Conservation (phyloP, 768 basidiomycete genomes). For the Hemileccinum impolitum region DNA sequence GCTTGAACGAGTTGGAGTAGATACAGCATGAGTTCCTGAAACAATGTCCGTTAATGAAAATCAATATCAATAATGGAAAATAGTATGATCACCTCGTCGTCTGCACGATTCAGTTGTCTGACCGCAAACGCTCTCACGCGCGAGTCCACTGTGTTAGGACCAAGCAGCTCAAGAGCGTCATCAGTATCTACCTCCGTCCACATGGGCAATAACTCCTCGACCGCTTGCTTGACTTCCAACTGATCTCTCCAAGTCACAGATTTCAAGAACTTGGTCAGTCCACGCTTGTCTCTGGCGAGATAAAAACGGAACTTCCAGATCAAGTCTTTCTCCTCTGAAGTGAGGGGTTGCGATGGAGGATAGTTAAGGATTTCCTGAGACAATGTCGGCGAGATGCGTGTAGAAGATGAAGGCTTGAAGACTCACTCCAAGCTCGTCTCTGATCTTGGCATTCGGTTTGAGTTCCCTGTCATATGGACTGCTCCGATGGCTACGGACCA, state of each 20-base stretch:
- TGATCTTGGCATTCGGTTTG: conserved; percentile 93
- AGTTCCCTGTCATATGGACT: conserved; percentile 94
- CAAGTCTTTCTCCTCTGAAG: conserved; percentile 90
- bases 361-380: conserved; percentile 86
- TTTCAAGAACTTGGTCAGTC: conserved; percentile 95
- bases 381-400: background rate
- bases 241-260: conserved; percentile 97
- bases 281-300: conserved; percentile 85
- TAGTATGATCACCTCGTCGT: conserved; percentile 74
- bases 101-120: conserved; percentile 82
- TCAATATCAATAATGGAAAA: background rate
- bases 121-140: conserved; percentile 94
- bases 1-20: conserved; percentile 96
- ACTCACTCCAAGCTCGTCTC: conserved; percentile 87
- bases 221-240: conserved; percentile 95
- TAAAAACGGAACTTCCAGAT: conserved; percentile 99
- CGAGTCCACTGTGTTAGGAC: conserved; percentile 86
- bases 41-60: background rate
- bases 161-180: conserved; percentile 92
- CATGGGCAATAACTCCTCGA: conserved; percentile 89
- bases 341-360: conserved; percentile 82
- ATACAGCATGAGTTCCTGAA: conserved; percentile 87
- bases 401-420: background rate
- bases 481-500: conserved; percentile 92
- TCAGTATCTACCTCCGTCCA: conserved; percentile 98